A percentile compares a stretch with the other conserved stretches of the same genome.
Conservation (phyloP, 768 basidiomycete species). For the Leccinum boreale region DNA sequence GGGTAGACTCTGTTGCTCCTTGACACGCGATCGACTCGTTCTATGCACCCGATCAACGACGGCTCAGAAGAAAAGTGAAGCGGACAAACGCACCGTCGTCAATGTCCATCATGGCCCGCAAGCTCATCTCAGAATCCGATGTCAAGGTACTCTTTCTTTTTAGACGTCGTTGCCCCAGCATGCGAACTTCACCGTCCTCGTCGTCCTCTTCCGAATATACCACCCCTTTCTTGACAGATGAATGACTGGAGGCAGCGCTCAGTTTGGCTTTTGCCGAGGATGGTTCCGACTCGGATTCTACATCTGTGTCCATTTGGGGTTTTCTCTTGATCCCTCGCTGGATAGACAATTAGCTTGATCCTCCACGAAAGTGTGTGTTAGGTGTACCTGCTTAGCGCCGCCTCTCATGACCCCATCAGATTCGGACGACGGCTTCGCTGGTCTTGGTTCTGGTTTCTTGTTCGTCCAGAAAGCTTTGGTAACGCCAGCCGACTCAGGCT, state of each 20-base stretch:
- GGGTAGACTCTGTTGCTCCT: conserved; percentile 16
- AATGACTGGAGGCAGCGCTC: not conserved
- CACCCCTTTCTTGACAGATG: conserved; percentile 42
- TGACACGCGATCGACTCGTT: conserved; percentile 24
- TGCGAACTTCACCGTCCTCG: conserved; percentile 36
- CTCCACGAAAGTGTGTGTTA: not conserved
- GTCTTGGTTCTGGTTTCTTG: not conserved
- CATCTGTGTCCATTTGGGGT: conserved; percentile 26
- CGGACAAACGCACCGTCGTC: conserved; percentile 58
- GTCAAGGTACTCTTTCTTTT: conserved; percentile 35
- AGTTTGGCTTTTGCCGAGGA: conserved; percentile 6
- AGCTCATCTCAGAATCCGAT: conserved; percentile 44
- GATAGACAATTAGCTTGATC: conserved; percentile 22
- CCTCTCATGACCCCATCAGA: not conserved
- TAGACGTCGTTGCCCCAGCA: conserved; percentile 22
- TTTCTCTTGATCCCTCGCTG: conserved; percentile 42
- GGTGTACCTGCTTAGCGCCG: conserved; percentile 5
- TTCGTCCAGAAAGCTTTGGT: not conserved
- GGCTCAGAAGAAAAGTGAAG: conserved; percentile 7
- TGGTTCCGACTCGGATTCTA: conserved; percentile 27
- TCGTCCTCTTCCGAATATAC: conserved; percentile 44
- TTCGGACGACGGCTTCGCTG: not conserved
- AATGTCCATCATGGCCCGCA: conserved; percentile 71
- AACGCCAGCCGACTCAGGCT: not conserved
- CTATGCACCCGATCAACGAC: conserved; percentile 13